Conservation (phyloP, 108 stramenopile species). For the Pseudonitzschia delicatissima region DNA sequence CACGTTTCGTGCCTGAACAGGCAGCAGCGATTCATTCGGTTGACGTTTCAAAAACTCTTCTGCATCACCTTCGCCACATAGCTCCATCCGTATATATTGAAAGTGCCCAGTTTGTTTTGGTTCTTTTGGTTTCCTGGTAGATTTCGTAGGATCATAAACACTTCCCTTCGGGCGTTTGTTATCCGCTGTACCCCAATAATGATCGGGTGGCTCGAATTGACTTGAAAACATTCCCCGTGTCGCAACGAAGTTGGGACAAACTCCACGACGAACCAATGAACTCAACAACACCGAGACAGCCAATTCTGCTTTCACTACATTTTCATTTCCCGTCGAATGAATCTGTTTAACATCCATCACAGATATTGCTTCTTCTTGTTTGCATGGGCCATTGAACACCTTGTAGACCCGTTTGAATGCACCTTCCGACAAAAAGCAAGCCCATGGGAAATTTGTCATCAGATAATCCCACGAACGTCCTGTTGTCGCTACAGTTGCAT, state of each 20-base stretch:
- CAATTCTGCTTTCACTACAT: constrained; percentile 83
- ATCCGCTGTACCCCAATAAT: constrained; percentile 64
- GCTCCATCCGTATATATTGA: constrained; percentile 98
- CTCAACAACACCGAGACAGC: constrained; percentile 81
- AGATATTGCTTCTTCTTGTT: constrained; percentile 74
- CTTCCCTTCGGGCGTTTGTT: constrained; percentile 53
- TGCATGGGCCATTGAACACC: constrained; percentile 58
- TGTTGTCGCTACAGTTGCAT: constrained; percentile 40
- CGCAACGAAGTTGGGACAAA: constrained; percentile 92
- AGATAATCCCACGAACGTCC: constrained; percentile 63
- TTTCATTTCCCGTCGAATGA: constrained; percentile 63
- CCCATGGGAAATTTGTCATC: constrained; percentile 61
- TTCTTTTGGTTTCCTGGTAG: constrained; percentile 27
- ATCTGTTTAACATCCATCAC: constrained; percentile 86
- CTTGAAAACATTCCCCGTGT: constrained; percentile 79
- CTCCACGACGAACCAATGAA: constrained; percentile 74
- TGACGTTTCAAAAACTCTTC: constrained; percentile 84
- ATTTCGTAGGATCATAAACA: constrained; percentile 22
- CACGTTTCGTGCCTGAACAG: constrained; percentile 48
- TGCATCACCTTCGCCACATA: constrained; percentile 90
- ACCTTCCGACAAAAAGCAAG: constrained; percentile 85
- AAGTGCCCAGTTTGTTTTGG: constrained; percentile 37
- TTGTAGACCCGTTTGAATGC: constrained; percentile 89
- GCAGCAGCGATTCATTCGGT: constrained; percentile 44
- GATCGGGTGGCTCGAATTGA: constrained; percentile 52